A percentile compares a stretch with the other conserved stretches of the same genome.
Evolutionary conservation across 2,329 filamentous ascomycete species (phyloP).

Genomic region (Penicillium sumatraense): DNA sequence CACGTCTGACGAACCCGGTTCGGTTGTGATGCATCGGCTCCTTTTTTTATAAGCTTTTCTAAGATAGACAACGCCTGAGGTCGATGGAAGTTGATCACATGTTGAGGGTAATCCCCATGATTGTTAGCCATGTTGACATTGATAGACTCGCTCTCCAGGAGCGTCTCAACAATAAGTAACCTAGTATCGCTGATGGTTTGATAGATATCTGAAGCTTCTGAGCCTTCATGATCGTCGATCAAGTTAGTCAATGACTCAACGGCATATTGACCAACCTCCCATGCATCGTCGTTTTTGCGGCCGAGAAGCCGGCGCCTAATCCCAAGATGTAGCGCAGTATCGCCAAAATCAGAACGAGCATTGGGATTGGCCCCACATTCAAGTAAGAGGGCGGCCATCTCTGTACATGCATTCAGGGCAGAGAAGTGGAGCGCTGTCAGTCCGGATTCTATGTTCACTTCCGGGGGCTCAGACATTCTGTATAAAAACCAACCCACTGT

Average conservation of each 20-base stretch:
- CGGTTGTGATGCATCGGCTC: constrained; percentile 13
- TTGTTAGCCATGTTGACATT: constrained; percentile 20
- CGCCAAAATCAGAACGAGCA: constrained; percentile 13
- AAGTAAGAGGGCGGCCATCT: constrained; percentile 19
- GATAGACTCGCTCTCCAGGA: constrained; percentile 13
- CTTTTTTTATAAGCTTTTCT: constrained; percentile 15
- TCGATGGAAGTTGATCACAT: constrained; percentile 19
- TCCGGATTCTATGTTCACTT: constrained; percentile 5
- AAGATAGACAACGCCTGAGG: constrained; percentile 11
- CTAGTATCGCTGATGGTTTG: constrained; percentile 11
- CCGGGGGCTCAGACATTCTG: neutral
- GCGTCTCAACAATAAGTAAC: constrained; percentile 12
- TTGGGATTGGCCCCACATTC: constrained; percentile 17
- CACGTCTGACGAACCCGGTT: constrained; percentile 18
- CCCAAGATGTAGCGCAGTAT: constrained; percentile 21
- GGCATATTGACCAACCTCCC: constrained; percentile 12
- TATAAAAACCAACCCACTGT: constrained; percentile 3
- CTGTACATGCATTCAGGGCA: constrained; percentile 14
- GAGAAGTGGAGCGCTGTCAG: constrained; percentile 22
- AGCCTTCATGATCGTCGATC: constrained; percentile 11
- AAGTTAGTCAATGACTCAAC: constrained; percentile 14
- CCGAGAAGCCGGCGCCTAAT: constrained; percentile 17
- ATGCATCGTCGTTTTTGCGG: constrained; percentile 16
- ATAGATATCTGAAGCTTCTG: constrained; percentile 16
- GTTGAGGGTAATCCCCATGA: constrained; percentile 16